Base-by-base conservation (phyloP, 768 basidiomycete genomes). In the Suillus lakei region DNA sequence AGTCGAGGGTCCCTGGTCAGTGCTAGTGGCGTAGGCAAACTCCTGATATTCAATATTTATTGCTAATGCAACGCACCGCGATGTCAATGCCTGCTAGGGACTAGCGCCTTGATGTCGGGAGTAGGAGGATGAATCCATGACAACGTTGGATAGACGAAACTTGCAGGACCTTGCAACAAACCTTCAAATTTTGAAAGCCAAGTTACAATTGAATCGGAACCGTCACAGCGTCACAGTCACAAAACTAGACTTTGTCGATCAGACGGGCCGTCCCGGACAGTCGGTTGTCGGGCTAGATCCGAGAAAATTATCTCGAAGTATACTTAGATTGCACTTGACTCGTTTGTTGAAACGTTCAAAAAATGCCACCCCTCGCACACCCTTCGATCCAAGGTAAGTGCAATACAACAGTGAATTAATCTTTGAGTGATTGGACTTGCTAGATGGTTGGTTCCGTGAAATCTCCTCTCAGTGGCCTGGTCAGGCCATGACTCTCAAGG, bases 401-500 rank as follows among this genome's bases (percentile, higher is more conserved):
- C 13, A 18, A 15, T 60, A 51, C 54, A 15, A 50, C 9, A 15
- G 0, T 26, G 18, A 5, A 21, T 18, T 43, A 61, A 18, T n/a
- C 18, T 41, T 55, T 80, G 58, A 61, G 32, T 43, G 2, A 61
- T 36, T 66, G 4, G 63, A 3, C 48, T 60, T 53, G 21, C 26
- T 54, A 90, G 95, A 96, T 83, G 95, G 96, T 78, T 97, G 95
- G 95, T 98, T 96, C 84, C 88, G 92, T 66, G 96, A 98, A 81
- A 91, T 95, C 71, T 94, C 92, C 32, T 87, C 92, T 21, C 96
- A 98, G 82, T 98, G 96, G 96, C 95, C 93, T 7, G 96, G 96
- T 56, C 95, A 98, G 81, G 97, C 97, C 60, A 95, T 98, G 95
- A 94, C 93, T 61, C 84, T 99, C 73, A 93, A 94, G 79, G 96